Percentiles rank a stretch among this genome's conserved stretches.
Evolutionary conservation across 306 rosid genomes (phyloP).

Genomic region (Malus domestica): DNA sequence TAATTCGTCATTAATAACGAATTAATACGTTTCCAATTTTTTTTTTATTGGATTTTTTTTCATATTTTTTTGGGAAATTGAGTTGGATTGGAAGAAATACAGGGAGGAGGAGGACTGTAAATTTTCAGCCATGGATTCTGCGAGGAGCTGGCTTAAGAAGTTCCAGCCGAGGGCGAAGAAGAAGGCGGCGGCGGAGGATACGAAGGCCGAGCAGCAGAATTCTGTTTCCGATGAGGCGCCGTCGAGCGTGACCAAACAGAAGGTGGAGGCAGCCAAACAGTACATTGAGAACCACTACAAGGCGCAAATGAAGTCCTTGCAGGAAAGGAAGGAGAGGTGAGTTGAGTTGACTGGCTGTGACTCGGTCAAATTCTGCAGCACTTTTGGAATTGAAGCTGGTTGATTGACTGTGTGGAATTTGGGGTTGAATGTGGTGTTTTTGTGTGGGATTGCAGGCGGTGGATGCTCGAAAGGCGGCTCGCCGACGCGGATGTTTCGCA

Average conservation of each 20-base stretch:
- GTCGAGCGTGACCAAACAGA: conserved; percentile 56
- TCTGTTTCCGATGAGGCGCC: conserved; percentile 34
- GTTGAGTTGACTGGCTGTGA: not conserved
- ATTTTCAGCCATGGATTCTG: conserved; percentile 41
- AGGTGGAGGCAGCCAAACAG: conserved; percentile 81
- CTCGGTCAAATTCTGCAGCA: not conserved
- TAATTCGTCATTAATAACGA: not conserved
- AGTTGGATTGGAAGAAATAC: not conserved
- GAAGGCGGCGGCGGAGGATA: conserved; percentile 27
- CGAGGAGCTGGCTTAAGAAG: conserved; percentile 52
- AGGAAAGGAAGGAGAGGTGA: conserved; percentile 87
- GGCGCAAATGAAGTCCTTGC: conserved; percentile 69
- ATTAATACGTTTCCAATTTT: not conserved
- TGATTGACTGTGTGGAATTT: not conserved
- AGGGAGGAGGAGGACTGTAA: conserved; percentile 16
- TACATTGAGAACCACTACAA: conserved; percentile 82
- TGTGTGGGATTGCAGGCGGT: conserved; percentile 39
- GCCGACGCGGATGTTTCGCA: conserved; percentile 89
- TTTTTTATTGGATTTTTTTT: not conserved
- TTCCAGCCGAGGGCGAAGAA: conserved; percentile 30
- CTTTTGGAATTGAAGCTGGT: not conserved
- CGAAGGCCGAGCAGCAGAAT: conserved; percentile 10
- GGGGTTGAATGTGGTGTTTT: not conserved
- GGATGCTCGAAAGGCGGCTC: conserved; percentile 66
- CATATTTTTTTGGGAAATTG: not conserved